Conservation (phyloP, 1,139 yeast species). For the Geotrichum klebahnii region DNA sequence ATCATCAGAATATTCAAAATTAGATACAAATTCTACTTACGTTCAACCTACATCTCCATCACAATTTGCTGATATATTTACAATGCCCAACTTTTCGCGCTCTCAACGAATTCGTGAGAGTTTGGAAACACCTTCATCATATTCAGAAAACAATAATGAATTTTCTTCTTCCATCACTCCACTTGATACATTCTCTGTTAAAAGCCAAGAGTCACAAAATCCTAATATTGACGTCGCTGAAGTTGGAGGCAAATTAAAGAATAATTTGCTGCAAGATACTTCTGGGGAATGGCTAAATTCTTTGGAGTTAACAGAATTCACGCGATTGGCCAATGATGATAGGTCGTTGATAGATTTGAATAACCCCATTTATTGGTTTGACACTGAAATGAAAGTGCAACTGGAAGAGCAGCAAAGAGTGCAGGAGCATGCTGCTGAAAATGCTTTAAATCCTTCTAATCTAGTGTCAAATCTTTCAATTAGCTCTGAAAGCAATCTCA, state of each 20-base stretch:
- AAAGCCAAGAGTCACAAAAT: no score
- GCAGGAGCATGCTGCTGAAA: no score
- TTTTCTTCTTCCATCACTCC: no score
- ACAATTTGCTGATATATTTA: constrained; percentile 19
- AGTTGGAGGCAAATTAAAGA: constrained; percentile 7
- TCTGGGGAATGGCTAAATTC: constrained; percentile 23
- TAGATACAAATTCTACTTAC: not conserved
- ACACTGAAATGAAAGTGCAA: constrained; percentile 13
- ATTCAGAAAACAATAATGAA: no score
- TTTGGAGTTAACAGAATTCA: constrained; percentile 17
- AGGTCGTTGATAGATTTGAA: constrained; percentile 10
- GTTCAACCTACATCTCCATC: constrained; percentile 15
- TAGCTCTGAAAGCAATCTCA: not conserved
- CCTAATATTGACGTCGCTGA: no score
- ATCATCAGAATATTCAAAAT: not conserved
- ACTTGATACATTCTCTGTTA: no score
- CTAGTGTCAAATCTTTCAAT: no score
- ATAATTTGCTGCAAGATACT: constrained; percentile 17
- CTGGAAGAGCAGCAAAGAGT: not conserved
- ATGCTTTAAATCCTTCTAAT: no score
- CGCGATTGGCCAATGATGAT: constrained; percentile 9
- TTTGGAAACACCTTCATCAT: no score
- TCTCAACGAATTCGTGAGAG: no score
- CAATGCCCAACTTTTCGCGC: no score
- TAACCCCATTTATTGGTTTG: constrained; percentile 14